Evolutionary conservation across 768 basidiomycete species (phyloP).

Genomic region (Guyanaporus albipodus): DNA sequence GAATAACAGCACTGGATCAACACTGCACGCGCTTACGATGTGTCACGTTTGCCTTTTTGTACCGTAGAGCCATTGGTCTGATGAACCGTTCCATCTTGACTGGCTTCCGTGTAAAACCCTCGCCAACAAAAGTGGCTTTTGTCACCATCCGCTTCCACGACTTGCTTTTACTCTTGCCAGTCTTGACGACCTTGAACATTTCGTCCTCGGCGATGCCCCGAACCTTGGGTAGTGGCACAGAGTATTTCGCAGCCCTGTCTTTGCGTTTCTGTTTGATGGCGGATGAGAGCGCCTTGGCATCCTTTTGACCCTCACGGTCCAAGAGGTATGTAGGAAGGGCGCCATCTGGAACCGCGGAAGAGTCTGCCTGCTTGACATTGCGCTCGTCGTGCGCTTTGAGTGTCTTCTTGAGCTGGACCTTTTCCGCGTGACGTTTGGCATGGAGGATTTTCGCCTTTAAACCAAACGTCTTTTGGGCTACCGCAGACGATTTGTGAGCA

Average conservation of each 20-base stretch:
- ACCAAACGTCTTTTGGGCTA: conserved; percentile 93
- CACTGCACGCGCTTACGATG: conserved; percentile 65
- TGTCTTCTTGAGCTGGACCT: conserved; percentile 99
- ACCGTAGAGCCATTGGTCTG: conserved; percentile 94
- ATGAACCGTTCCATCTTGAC: conserved; percentile 99
- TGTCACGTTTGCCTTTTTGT: conserved; percentile 98
- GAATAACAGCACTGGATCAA: background rate
- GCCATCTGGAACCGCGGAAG: conserved; percentile 77
- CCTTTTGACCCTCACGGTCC: conserved; percentile 96
- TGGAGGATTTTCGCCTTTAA: conserved; percentile 98
- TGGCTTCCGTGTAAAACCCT: conserved; percentile 96
- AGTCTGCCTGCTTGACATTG: conserved; percentile 92
- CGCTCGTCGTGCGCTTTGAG: conserved; percentile 99
- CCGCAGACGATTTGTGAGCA: conserved; percentile 72
- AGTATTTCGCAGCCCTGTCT: conserved; percentile 97
- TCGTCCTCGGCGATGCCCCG: conserved; percentile 98
- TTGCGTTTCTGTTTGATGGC: conserved; percentile 99
- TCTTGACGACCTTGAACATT: conserved; percentile 99
- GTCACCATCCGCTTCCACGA: conserved; percentile 99
- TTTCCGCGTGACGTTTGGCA: conserved; percentile 93
- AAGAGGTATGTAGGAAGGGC: conserved; percentile 94
- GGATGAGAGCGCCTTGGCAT: conserved; percentile 92
- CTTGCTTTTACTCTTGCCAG: conserved; percentile 94
- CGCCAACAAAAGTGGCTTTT: conserved; percentile 98
- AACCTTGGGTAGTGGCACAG: conserved; percentile 95